Percentiles rank a stretch among this genome's conserved stretches.
Evolutionary conservation across 257 asterid species (phyloP).

Genomic region (Plantago ovata): DNA sequence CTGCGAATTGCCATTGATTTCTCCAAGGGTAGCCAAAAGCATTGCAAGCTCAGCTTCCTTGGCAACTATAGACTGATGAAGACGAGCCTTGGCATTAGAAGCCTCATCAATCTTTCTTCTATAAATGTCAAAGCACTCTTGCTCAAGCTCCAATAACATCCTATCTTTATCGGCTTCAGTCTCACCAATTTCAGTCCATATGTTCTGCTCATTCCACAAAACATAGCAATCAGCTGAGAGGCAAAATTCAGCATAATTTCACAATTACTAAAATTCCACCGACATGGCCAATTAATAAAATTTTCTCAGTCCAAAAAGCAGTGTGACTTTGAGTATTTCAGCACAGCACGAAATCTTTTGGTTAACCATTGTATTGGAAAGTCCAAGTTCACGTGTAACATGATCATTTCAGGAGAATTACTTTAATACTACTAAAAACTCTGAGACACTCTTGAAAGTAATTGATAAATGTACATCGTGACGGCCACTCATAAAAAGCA

Average conservation of each 20-base stretch:
- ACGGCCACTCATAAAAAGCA: slow-evolving; percentile 1
- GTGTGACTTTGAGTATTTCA: background rate
- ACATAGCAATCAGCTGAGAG: slow-evolving; percentile 13
- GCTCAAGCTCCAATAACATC: slow-evolving; percentile 81
- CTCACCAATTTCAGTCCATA: slow-evolving; percentile 94
- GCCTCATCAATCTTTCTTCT: slow-evolving; percentile 87
- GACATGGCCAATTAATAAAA: background rate
- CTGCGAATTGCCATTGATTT: slow-evolving; percentile 47
- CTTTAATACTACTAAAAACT: slow-evolving; percentile 9
- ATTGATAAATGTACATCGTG: background rate
- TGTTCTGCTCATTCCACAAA: slow-evolving; percentile 49
- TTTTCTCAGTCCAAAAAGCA: background rate
- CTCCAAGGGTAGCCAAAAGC: slow-evolving; percentile 89
- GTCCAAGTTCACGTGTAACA: slow-evolving; percentile 3
- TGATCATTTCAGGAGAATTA: slow-evolving; percentile 6
- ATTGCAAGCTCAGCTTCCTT: slow-evolving; percentile 91
- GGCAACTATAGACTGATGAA: slow-evolving; percentile 80
- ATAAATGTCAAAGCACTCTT: slow-evolving; percentile 79
- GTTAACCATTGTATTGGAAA: background rate
- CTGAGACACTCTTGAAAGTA: background rate
- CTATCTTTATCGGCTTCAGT: slow-evolving; percentile 70
- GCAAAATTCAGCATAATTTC: slow-evolving; percentile 11
- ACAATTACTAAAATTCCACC: background rate
- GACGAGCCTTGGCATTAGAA: slow-evolving; percentile 64
- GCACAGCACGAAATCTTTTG: background rate